Conservation (phyloP, 805 yeast species). For the Alloascoidea hylecoeti region DNA sequence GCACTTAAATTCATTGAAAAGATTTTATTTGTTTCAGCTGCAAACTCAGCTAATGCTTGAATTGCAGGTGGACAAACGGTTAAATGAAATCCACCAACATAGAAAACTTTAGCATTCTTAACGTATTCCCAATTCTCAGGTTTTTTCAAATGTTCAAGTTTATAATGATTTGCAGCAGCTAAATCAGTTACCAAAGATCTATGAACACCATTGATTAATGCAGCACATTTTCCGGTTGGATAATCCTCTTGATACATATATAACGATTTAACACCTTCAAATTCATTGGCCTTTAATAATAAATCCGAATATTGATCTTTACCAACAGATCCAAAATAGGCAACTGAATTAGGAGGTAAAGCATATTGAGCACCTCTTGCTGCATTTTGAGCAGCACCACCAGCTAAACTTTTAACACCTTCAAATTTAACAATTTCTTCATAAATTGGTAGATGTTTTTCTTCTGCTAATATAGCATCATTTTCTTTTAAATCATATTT, state of each 20-base stretch:
- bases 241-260: slow-evolving; percentile 67
- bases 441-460: slow-evolving; percentile 74
- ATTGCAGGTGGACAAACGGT: slow-evolving; percentile 97
- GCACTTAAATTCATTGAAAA: slow-evolving; percentile 86
- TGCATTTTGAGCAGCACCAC: slow-evolving; percentile 99
- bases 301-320: slow-evolving; percentile 76
- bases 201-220: slow-evolving; percentile 73
- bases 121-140: slow-evolving; percentile 86
- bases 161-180: slow-evolving; percentile 97
- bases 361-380: slow-evolving; percentile 97
- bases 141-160: slow-evolving; percentile 70
- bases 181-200: slow-evolving; percentile 93
- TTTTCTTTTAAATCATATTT: slow-evolving; percentile 80
- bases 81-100: slow-evolving; percentile 98
- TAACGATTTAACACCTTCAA: slow-evolving; percentile 78
- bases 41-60: slow-evolving; percentile 79
- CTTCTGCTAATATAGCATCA: slow-evolving; percentile 86
- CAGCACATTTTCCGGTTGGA: slow-evolving; percentile 98
- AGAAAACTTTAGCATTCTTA: slow-evolving; percentile 66
- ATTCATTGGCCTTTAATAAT: slow-evolving; percentile 67
- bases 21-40: slow-evolving; percentile 66
- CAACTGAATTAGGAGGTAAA: slow-evolving; percentile 69
- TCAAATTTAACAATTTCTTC: slow-evolving; percentile 55
- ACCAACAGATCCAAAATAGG: slow-evolving; percentile 95
- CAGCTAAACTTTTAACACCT: slow-evolving; percentile 69